These are phyloP conservation scores for Cinnamomum chago DNA, from an alignment of 164 flowering plant species.

Conservation along the genomic window DNA sequence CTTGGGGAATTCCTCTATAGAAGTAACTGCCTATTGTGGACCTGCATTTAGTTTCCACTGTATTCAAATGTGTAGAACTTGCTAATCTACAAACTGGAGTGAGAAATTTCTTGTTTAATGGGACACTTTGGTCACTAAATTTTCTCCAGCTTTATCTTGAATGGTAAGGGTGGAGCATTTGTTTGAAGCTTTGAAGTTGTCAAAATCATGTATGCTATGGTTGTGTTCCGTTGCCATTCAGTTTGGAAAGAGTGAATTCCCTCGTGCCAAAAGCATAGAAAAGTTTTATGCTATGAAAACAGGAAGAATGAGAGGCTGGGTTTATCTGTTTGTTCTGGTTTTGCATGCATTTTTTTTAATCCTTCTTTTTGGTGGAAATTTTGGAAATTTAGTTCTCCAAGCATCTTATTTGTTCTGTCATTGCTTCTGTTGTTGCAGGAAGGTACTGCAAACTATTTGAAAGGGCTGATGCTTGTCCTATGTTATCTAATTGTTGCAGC, in stretches of 20 bases:
- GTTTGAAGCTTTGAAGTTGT: not conserved
- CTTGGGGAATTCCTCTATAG: not conserved
- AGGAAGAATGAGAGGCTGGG: not conserved
- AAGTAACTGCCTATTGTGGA: not conserved
- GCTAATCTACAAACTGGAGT: not conserved
- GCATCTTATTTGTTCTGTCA: not conserved
- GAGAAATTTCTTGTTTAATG: not conserved
- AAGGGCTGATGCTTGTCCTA: slow-evolving; percentile 64
- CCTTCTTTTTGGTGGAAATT: not conserved
- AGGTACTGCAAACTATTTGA: slow-evolving; percentile 63
- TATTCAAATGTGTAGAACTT: not conserved
- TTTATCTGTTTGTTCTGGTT: not conserved
- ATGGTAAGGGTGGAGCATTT: not conserved
- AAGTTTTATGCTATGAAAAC: too few species aligned
- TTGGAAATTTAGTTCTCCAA: not conserved
- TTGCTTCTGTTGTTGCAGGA: slow-evolving; percentile 36
- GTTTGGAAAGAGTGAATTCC: not conserved
- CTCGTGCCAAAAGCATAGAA: not conserved
- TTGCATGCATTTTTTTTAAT: not conserved
- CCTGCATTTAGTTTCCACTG: not conserved
- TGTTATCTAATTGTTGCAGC: slow-evolving; percentile 72
- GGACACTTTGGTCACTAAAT: not conserved
- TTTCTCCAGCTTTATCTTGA: not conserved
- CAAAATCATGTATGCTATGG: too few species aligned
- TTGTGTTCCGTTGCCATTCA: too few species aligned